A percentile compares a stretch with the other conserved stretches of the same genome.
phyloP scores from a whole-genome alignment of 768 basidiomycete genomes.

The Grammothele lineata region DNA sequence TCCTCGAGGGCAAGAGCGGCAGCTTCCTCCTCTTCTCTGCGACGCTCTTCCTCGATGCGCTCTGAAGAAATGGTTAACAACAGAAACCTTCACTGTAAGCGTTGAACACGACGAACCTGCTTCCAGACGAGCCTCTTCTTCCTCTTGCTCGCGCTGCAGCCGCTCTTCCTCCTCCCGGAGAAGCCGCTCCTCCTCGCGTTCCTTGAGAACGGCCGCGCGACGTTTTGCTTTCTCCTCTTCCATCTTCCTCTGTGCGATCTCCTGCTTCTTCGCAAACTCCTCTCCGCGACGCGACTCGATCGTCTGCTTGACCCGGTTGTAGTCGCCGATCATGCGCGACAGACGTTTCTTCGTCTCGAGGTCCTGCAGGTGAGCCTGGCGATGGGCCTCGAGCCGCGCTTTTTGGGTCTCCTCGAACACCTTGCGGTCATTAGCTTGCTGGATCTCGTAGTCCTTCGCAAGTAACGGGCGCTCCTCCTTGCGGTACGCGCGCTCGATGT shows the following conservation, averaged over 20 bases:
- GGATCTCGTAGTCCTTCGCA: slow-evolving; percentile 77
- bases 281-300: slow-evolving; percentile 56
- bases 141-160: slow-evolving; percentile 29
- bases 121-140: slow-evolving; percentile 42
- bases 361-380: slow-evolving; percentile 56
- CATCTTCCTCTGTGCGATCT: slow-evolving; percentile 61
- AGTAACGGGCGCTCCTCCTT: slow-evolving; percentile 89
- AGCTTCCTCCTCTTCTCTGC: slow-evolving; percentile 39
- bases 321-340: slow-evolving; percentile 70
- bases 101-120: slow-evolving; percentile 40
- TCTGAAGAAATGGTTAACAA: slow-evolving; percentile 33
- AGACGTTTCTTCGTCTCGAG: slow-evolving; percentile 75
- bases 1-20: slow-evolving; percentile 40
- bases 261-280: slow-evolving; percentile 60
- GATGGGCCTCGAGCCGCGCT: slow-evolving; percentile 51
- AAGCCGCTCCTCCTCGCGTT: slow-evolving; percentile 53
- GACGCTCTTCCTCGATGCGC: slow-evolving; percentile 52
- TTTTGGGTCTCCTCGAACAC: slow-evolving; percentile 63
- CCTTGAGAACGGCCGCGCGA: slow-evolving; percentile 49
- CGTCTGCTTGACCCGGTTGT: slow-evolving; percentile 43
- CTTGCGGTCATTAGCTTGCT: slow-evolving; percentile 73
- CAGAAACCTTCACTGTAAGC: no score
- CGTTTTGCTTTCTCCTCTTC: slow-evolving; percentile 82
- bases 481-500: slow-evolving; percentile 90
- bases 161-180: slow-evolving; percentile 38